Evolutionary conservation across 2,329 filamentous ascomycete genomes (phyloP), one percentile per base, ranked within the genome.

Genomic region (Fusarium torreyae): DNA sequence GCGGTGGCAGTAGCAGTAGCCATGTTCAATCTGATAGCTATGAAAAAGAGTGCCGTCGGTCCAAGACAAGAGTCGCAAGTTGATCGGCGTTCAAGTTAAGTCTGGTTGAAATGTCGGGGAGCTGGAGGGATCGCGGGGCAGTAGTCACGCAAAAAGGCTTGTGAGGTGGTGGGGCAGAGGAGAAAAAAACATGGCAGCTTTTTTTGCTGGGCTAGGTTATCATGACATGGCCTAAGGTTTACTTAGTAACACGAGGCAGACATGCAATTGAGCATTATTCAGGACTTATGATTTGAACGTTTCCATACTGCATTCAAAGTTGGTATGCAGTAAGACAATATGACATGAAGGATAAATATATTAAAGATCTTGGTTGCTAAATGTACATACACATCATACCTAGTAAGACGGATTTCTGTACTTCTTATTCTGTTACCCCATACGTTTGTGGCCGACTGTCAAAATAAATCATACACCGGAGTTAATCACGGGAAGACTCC

Each of bases 1-100:
- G 69, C 51, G 49, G 72, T 64, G 31, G 63, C 51, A 42, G 72
- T 70, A 48, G 68, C 59, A 45, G 73, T 59, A 48, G 73, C 64
- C 69, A 75, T 75, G 33, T 24, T 72, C n/a, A 7, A 39, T 55
- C 6, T n/a, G 31, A 33, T 49, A n/a, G 14, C 17, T 61, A 5
- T 17, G 3, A 10, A 22, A 24, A 17, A n/a, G 14, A 22, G 36
- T 33, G 17, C 50, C 5, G 28, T 13, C 6, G n/a, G 28, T 15
- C 18, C 6, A 28, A 43, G 7, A 17, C 4, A 28, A 44, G 14
- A 43, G 5, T 18, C 22, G n/a, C 48, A 40, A 18, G 34, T 18
- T 31, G 28, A 46, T 52, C 42, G 49, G 28, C 13, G 17, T 34
- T 26, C 31, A 28, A 33, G 38, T 42, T 56, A 17, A 31, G 22